These are phyloP conservation scores for Saccharomycopsis sp. DNA, from an alignment of 805 yeast species.

Conservation along the genomic window DNA sequence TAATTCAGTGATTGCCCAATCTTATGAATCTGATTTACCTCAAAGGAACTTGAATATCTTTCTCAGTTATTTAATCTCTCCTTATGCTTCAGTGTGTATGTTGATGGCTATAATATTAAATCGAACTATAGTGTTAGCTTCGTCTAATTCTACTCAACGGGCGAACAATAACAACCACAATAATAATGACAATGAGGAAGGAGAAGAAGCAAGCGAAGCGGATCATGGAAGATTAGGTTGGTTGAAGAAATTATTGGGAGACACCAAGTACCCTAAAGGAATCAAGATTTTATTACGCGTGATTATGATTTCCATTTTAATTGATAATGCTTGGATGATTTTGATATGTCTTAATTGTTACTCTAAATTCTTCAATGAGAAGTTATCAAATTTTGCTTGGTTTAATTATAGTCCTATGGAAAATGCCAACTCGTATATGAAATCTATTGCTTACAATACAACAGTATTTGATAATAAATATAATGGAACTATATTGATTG, in stretches of 20 bases:
- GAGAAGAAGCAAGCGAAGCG: not conserved
- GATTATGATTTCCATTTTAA: conserved; percentile 2
- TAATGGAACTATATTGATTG: conserved; percentile 7
- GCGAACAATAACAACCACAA: conserved; percentile 22
- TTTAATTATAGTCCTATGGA: conserved; percentile 23
- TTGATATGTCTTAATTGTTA: conserved; percentile 5
- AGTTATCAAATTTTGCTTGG: conserved; percentile 8
- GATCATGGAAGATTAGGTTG: too few species aligned
- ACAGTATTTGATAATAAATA: conserved; percentile 25
- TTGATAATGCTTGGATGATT: not conserved
- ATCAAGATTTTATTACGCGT: conserved; percentile 3
- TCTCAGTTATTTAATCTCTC: conserved; percentile 40
- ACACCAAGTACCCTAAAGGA: not conserved
- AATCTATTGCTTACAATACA: conserved; percentile 12
- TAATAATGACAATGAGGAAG: not conserved
- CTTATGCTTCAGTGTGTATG: conserved; percentile 48
- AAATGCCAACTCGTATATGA: conserved; percentile 17
- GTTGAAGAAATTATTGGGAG: not conserved
- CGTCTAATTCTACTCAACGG: conserved; percentile 35
- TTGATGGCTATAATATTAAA: conserved; percentile 51
- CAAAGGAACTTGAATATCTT: conserved; percentile 12
- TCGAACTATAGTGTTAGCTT: conserved; percentile 52
- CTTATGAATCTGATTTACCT: conserved; percentile 17
- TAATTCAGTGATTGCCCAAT: conserved; percentile 14
- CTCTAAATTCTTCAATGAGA: conserved; percentile 1